These are phyloP conservation scores for Vitis vinifera DNA, from an alignment of 164 flowering plant species.

Conservation along the genomic window ASM3070453v1 NC_081814.1:6176501-6177000, in stretches of 20 bases:
- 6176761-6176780: slow-evolving; percentile 91
- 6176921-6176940: slow-evolving; percentile 73
- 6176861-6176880: slow-evolving; percentile 76
- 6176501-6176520: slow-evolving; percentile 64
- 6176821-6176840: slow-evolving; percentile 76
- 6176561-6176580: slow-evolving; percentile 55
- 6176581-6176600: slow-evolving; percentile 63
- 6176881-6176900: slow-evolving; percentile 54
- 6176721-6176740: slow-evolving; percentile 48
- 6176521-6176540: slow-evolving; percentile 57
- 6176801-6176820: slow-evolving; percentile 88
- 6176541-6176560: slow-evolving; percentile 50
- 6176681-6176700: slow-evolving; percentile 79
- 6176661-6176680: slow-evolving; percentile 91
- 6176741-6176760: slow-evolving; percentile 23
- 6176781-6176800: slow-evolving; percentile 96
- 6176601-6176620: slow-evolving; percentile 62
- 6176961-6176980: slow-evolving; percentile 68
- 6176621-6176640: slow-evolving; percentile 82
- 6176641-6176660: slow-evolving; percentile 94
- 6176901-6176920: slow-evolving; percentile 49
- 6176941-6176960: slow-evolving; percentile 84
- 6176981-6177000: slow-evolving; percentile 96
- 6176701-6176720: slow-evolving; percentile 77
- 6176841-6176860: slow-evolving; percentile 74